These are phyloP conservation scores for Ogataea nitratoaversa DNA, from an alignment of 805 yeast genomes.

Conservation along the genomic window DNA sequence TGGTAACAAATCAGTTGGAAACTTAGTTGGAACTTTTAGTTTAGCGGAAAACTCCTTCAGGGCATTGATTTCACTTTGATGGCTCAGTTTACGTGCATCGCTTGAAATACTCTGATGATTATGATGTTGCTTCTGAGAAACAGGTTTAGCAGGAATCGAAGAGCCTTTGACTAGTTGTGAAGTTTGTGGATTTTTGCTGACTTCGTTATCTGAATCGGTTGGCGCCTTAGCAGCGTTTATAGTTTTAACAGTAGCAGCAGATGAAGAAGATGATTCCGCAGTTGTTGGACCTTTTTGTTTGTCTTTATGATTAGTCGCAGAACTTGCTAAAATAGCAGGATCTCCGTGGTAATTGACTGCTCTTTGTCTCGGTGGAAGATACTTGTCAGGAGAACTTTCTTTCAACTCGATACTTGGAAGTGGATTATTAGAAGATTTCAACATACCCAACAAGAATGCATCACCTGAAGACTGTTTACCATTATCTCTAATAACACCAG, in stretches of 20 bases:
- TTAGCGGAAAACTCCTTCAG: conserved; percentile 76
- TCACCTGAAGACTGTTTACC: conserved; percentile 12
- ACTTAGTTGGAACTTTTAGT: conserved; percentile 52
- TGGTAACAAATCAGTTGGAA: conserved; percentile 64
- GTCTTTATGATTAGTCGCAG: conserved; percentile 29
- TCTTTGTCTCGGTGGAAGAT: conserved; percentile 56
- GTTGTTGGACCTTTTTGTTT: conserved; percentile 1
- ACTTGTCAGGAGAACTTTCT: conserved; percentile 35
- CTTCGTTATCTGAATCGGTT: too few relatives aligned
- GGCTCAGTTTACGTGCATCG: conserved; percentile 41
- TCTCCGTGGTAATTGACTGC: conserved; percentile 50
- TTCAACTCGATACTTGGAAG: conserved; percentile 19
- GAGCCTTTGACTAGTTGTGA: conserved; percentile 9
- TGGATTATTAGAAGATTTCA: conserved; percentile 19
- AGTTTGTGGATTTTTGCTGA: conserved; percentile 3
- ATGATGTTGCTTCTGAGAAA: conserved; percentile 3
- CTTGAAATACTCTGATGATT: conserved; percentile 13
- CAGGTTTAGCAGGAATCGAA: conserved; percentile 19
- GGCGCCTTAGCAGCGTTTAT: too few relatives aligned
- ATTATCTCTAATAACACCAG: conserved; percentile 73
- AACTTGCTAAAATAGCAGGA: conserved; percentile 61
- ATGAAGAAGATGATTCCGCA: background rate
- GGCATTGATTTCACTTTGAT: conserved; percentile 63
- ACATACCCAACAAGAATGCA: conserved; percentile 26
- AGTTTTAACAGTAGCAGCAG: conserved; percentile 1